Percentiles rank a stretch among this genome's conserved stretches.
phyloP scores from a whole-genome alignment of 805 yeast species.

The Priceomyces fermenticarens region DNA sequence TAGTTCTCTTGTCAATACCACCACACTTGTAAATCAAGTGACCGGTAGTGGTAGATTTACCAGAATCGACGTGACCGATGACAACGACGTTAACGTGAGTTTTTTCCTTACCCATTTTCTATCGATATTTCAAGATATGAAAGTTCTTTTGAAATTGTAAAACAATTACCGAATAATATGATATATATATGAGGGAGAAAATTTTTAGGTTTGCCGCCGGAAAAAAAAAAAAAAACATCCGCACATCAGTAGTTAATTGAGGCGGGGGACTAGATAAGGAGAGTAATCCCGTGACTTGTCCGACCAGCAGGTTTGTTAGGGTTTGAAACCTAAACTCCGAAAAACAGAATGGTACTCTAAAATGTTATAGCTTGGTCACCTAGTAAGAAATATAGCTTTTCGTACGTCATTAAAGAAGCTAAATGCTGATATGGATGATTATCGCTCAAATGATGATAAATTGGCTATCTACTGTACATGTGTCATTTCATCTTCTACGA shows the following conservation, averaged over 20 bases:
- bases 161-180: neutral
- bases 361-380: no score
- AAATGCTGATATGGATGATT: no score
- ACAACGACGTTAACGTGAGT: conserved; percentile 99
- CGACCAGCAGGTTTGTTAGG: neutral
- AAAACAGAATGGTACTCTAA: no score
- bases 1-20: conserved; percentile 98
- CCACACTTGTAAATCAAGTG: conserved; percentile 99
- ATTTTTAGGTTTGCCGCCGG: conserved; percentile 1
- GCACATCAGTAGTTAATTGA: no score
- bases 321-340: conserved; percentile 2
- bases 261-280: no score
- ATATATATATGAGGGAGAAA: conserved; percentile 4
- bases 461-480: no score
- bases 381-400: no score
- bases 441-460: no score
- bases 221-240: neutral
- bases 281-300: no score
- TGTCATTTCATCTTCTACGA: conserved; percentile 1
- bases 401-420: no score
- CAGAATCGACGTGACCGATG: conserved; percentile 99
- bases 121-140: conserved; percentile 3
- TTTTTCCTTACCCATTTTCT: conserved; percentile 84
- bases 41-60: conserved; percentile 93
- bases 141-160: neutral